Percentiles rank a stretch among this genome's conserved stretches.
These are phyloP conservation scores for Lomentospora prolificans DNA, from an alignment of 2,329 filamentous ascomycete species.

Conservation along the genomic window DNA sequence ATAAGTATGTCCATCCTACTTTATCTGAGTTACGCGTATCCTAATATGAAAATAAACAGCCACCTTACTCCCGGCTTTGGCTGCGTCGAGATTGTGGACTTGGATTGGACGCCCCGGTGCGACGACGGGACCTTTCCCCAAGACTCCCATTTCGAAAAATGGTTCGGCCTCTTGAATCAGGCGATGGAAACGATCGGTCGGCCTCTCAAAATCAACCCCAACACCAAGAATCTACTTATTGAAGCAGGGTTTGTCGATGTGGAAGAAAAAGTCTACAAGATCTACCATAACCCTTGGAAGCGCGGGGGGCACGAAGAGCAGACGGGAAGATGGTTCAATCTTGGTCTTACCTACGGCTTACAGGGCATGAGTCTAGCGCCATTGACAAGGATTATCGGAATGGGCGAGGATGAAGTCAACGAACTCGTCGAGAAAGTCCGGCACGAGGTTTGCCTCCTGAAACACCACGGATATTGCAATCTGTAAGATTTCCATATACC, in stretches of 20 bases:
- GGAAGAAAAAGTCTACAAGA: constrained; percentile 54
- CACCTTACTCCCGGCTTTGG: constrained; percentile 70
- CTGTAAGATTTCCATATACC: constrained; percentile 48
- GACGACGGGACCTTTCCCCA: constrained; percentile 53
- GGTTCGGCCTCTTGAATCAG: constrained; percentile 59
- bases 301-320: constrained; percentile 53
- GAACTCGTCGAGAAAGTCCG: constrained; percentile 53
- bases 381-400: constrained; percentile 44
- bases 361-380: constrained; percentile 65
- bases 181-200: constrained; percentile 57
- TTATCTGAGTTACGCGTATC: not conserved
- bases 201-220: constrained; percentile 49
- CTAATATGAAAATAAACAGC: constrained; percentile 27
- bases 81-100: constrained; percentile 77
- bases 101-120: constrained; percentile 69
- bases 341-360: constrained; percentile 63
- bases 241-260: constrained; percentile 73
- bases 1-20: constrained; percentile 38
- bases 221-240: constrained; percentile 51
- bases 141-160: constrained; percentile 51
- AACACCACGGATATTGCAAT: constrained; percentile 63
- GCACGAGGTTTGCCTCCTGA: constrained; percentile 58
- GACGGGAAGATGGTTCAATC: constrained; percentile 74
- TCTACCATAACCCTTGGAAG: constrained; percentile 69
- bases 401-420: constrained; percentile 48